Percentiles rank a stretch among this genome's conserved stretches.
These are phyloP conservation scores for Maudiozyma bulderi DNA, from an alignment of 805 yeast genomes.

Conservation along the genomic window DNA sequence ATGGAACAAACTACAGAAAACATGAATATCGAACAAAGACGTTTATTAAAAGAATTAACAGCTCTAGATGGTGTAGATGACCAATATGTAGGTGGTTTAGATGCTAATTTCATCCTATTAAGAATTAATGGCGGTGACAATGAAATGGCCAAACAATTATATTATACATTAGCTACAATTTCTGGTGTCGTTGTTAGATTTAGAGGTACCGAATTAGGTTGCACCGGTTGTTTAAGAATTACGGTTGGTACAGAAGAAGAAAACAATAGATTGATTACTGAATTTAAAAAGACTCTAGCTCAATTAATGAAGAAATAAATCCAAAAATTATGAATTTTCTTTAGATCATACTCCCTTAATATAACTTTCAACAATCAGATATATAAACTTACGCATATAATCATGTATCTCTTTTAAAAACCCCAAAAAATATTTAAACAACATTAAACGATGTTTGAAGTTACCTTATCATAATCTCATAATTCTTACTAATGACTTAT, in stretches of 20 bases:
- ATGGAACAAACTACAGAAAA: constrained; percentile 48
- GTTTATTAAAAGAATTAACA: constrained; percentile 45
- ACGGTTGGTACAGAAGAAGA: constrained; percentile 81
- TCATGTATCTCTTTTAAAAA: too few relatives aligned
- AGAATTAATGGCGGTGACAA: constrained; percentile 72
- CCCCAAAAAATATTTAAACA: too few relatives aligned
- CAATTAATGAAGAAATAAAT: constrained; percentile 2
- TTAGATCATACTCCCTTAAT: too few relatives aligned
- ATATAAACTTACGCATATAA: too few relatives aligned
- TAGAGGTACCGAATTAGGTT: constrained; percentile 85
- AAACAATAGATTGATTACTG: constrained; percentile 46
- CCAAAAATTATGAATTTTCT: background rate
- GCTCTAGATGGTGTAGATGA: constrained; percentile 53
- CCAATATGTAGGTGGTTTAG: constrained; percentile 68
- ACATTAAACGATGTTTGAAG: too few relatives aligned
- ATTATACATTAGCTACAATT: constrained; percentile 58
- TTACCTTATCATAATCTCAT: too few relatives aligned
- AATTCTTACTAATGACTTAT: too few relatives aligned
- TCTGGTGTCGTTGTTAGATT: constrained; percentile 79
- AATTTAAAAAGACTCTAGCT: constrained; percentile 32
- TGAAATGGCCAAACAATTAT: constrained; percentile 58
- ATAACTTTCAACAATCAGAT: too few relatives aligned
- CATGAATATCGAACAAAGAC: constrained; percentile 46
- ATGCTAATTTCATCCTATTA: constrained; percentile 75
- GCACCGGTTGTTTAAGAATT: constrained; percentile 77